Base-by-base conservation (phyloP, 2,329 filamentous ascomycete species). In the Pestalotiopsis sp. region DNA sequence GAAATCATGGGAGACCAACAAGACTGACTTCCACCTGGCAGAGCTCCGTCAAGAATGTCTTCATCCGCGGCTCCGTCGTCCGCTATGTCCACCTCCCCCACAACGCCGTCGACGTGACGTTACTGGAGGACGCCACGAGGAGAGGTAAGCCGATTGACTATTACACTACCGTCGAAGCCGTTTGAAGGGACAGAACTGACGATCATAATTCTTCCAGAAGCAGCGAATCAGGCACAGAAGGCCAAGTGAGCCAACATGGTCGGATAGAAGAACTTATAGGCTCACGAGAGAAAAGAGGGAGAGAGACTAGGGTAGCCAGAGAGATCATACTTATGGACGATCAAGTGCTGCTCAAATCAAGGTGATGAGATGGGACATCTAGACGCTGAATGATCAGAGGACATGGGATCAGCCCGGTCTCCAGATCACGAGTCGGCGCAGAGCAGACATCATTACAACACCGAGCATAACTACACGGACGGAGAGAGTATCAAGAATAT, bases 61-160 rank as follows among this genome's bases (percentile, higher is more conserved):
- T 98, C 79, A 97, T 98, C 77, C 89, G 95, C 76, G 95, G 95
- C 39, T 97, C 93, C 68, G 95, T 97, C 59, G 95, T 98, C 72
- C 88, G 95, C 75, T 98, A 98, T 77, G 94, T 98, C 64, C 93
- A 98, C 80, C 84, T 98, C 64, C 94, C 95, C 0, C 91, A 91
- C 7, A 88, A 86, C 36, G 92, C 93, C 58, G 94, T 98, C 52
- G 95, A 98, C 78, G 92, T 94, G 31, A 92, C 93, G 41, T 82
- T 98, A 71, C 82, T 98, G 70, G 95, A 98, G 83, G 95, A 98
- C 83, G 95, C 95, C 23, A 97, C 93, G 70, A 89, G 93, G 80
- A 91, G 93, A 90, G 93, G 93, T 93, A 83, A 76, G 82, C 74
- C 45, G 27, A 27, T 11, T 25, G 49, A 31, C 45, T 45, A 63